Base-by-base conservation (phyloP, 768 basidiomycete species). In the Leccinum sublutescens region DNA sequence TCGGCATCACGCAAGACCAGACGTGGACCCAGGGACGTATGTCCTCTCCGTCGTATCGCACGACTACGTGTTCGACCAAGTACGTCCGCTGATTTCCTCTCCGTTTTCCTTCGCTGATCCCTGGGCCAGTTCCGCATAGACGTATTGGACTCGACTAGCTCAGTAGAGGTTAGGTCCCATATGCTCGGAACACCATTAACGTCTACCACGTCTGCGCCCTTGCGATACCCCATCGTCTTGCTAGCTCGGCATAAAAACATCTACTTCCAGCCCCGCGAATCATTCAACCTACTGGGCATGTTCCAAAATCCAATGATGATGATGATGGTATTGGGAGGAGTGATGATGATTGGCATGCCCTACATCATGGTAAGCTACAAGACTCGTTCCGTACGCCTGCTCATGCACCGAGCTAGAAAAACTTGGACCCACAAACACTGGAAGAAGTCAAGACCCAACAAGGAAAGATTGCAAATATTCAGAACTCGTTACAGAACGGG, bases 271-370 rank as follows among this genome's bases (percentile, higher is more conserved):
- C 85, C 88, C 25, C 82, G 71, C 33, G 82, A 91, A 70, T 83
- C 85, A 17, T 93, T 93, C 79, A 88, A 88, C 71, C 62, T 91
- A 23, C 56, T 88, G 57, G 83, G 77, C 54, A 91, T 93, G 88
- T 77, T 93, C 66, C 83, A 86, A 58, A 93, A 85, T 68, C 91
- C 91, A 7, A 92, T 93, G 91, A 88, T 89, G 80, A 74, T 93
- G 58, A 80, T 92, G 71, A 88, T 90, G 85, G 79, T 84, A 31
- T 72, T 81, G 62, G 87, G 81, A 49, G 90, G 81, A 38, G 76
- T 74, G 52, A 82, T 91, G 82, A 81, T 89, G 76, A 71, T 93
- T 27, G 82, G 79, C 23, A 86, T 84, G 82, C 91, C 90, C 4
- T 91, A 88, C 67, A 72, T 93, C 55, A 87, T 88, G 81, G 91